A percentile compares a stretch with the other conserved stretches of the same genome.
These are phyloP conservation scores for Xylariaceae sp. DNA, from an alignment of 2,329 filamentous ascomycete genomes.

Conservation along the genomic window DNA sequence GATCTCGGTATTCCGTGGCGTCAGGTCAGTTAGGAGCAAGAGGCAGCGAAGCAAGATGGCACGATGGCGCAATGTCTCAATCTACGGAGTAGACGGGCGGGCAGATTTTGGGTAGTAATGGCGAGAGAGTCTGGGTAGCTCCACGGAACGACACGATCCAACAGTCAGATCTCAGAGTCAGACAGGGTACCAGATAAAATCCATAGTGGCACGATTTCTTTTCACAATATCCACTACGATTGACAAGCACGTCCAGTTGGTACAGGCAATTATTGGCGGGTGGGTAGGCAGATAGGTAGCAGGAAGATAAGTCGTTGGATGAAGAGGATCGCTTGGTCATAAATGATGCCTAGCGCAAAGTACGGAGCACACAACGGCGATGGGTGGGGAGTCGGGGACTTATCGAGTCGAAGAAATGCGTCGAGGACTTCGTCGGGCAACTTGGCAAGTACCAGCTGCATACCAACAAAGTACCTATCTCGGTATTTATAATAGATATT, in stretches of 20 bases:
- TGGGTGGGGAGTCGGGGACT: background rate
- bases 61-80: background rate
- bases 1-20: background rate
- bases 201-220: conserved; percentile 10
- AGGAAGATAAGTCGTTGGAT: background rate
- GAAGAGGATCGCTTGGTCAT: too few species aligned
- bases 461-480: background rate
- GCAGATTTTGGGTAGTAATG: background rate
- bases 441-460: background rate
- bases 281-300: background rate
- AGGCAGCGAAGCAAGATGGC: background rate
- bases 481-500: background rate
- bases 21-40: background rate
- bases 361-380: background rate
- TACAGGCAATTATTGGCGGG: background rate
- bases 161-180: conserved; percentile 9
- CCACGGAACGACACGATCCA: background rate
- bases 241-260: background rate
- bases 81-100: background rate
- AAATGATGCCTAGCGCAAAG: background rate
- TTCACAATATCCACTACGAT: conserved; percentile 5
- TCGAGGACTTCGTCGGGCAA: background rate
- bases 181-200: conserved; percentile 5
- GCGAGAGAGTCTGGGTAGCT: background rate
- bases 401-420: background rate